phyloP scores from a whole-genome alignment of 768 basidiomycete species.

The Cystobasidiopsis lactophilus region DNA sequence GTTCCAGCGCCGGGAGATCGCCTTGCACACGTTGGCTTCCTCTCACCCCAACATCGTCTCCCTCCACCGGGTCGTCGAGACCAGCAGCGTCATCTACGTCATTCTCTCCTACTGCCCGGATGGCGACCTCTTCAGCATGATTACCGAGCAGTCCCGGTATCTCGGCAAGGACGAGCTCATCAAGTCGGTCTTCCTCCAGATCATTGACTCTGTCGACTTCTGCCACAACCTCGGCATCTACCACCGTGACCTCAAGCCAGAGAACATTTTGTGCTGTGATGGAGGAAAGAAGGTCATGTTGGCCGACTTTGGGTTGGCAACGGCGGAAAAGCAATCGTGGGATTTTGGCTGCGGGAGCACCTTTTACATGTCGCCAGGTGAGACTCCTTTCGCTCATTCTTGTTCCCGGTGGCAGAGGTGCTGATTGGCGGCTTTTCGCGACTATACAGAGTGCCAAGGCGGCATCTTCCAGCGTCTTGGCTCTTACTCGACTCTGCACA shows the following conservation, averaged over 20 bases:
- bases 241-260: conserved; percentile 93
- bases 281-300: conserved; percentile 52
- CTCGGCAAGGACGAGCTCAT: conserved; percentile 59
- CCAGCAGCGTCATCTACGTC: conserved; percentile 10
- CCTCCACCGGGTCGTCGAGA: conserved; percentile 10
- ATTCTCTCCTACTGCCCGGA: conserved; percentile 48
- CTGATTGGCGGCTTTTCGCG: not conserved
- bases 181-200: conserved; percentile 72
- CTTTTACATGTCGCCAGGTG: conserved; percentile 88
- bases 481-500: conserved; percentile 50
- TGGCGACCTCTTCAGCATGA: conserved; percentile 81
- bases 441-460: conserved; percentile 32
- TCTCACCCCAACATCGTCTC: conserved; percentile 38
- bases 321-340: conserved; percentile 56
- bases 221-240: conserved; percentile 80
- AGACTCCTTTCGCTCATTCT: conserved; percentile 2
- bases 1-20: conserved; percentile 48
- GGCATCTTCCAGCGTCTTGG: conserved; percentile 29
- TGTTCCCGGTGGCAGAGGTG: too few species aligned
- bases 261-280: conserved; percentile 64
- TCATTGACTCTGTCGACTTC: conserved; percentile 79
- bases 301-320: conserved; percentile 86
- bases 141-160: conserved; percentile 31
- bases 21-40: conserved; percentile 28
- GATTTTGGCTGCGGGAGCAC: conserved; percentile 91